Evolutionary conservation across 2,329 filamentous ascomycete species (phyloP), one percentile per base, ranked within the genome.

Genomic region (Myriangium duriaei): DNA sequence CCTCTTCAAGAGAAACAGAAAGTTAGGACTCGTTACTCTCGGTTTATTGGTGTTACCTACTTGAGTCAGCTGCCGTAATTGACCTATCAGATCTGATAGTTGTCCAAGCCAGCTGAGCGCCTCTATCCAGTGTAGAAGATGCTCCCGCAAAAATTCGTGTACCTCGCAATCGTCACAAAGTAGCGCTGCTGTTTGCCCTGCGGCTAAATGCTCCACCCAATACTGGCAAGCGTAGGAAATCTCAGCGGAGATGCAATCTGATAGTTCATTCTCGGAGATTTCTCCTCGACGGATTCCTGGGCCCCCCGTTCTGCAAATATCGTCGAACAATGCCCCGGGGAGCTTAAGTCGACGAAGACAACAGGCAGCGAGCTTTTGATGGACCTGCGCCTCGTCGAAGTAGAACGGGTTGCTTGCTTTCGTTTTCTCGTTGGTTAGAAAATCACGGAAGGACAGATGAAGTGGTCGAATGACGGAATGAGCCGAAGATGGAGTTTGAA

Each of bases 371-470:
- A 26, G 21, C 21, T n/a, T 26, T 7, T 7, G 7, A n/a, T 26
- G 21, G 7, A n/a, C n/a, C n/a, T 26, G 21, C 21, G 21, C 21
- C 21, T 26, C 21, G 21, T 26, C 21, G 21, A 26, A n/a, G 21
- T 26, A n/a, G 21, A 7, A 26, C n/a, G 21, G 21, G 7, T 26
- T 26, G n/a, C n/a, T n/a, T n/a, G n/a, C n/a, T n/a, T n/a, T 26
- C n/a, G 7, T n/a, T 26, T 26, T 26, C 7, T 26, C n/a, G n/a
- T n/a, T 26, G 21, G 17, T 33, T 15, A 33, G 16, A 16, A 16
- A 33, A 10, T 33, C 31, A 14, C 31, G 31, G 16, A 33, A 33
- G 6, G 31, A 33, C 15, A 14, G 31, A 16, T 33, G 31, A n/a
- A 7, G n/a, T 26, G 21, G 21, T n/a, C 21, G 7, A 26, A 26